These are phyloP conservation scores for Ustilago bromivora DNA, from an alignment of 1,284 basidiomycete genomes.

Conservation along the genomic window DNA sequence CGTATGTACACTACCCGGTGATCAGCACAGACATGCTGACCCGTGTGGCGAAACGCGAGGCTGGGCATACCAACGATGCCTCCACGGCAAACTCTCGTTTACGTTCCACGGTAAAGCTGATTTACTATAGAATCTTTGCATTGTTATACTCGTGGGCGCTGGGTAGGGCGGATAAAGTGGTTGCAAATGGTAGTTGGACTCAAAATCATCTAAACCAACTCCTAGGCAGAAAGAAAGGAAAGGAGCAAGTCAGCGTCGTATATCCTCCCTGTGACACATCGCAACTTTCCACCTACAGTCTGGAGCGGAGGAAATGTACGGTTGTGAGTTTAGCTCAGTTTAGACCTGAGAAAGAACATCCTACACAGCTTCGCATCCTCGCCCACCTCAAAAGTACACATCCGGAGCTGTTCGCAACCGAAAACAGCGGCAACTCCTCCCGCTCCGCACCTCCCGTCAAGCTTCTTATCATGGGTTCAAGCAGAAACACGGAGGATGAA, in stretches of 20 bases:
- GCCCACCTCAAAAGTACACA: constrained; percentile 74
- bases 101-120: constrained; percentile 78
- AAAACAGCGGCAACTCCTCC: not conserved
- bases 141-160: constrained; percentile 83
- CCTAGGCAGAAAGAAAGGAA: constrained; percentile 4
- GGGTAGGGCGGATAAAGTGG: constrained; percentile 77
- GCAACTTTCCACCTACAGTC: constrained; percentile 77
- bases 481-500: constrained; percentile 79
- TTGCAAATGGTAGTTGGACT: constrained; percentile 98
- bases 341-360: constrained; percentile 91
- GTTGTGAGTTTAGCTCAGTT: constrained; percentile 78
- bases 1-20: constrained; percentile 96
- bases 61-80: constrained; percentile 77
- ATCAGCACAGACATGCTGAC: constrained; percentile 92
- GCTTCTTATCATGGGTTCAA: constrained; percentile 80
- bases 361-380: constrained; percentile 76
- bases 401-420: constrained; percentile 43
- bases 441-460: constrained; percentile 5
- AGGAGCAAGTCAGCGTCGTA: constrained; percentile 73
- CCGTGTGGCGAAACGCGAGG: constrained; percentile 76
- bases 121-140: constrained; percentile 93
- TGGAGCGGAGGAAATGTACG: constrained; percentile 71
- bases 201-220: constrained; percentile 79
- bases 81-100: constrained; percentile 75
- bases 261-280: constrained; percentile 93